Evolutionary conservation across 1,284 basidiomycete species (phyloP), one percentile per base, ranked within the genome.

Genomic region (Ceratobasidium sp.): DNA sequence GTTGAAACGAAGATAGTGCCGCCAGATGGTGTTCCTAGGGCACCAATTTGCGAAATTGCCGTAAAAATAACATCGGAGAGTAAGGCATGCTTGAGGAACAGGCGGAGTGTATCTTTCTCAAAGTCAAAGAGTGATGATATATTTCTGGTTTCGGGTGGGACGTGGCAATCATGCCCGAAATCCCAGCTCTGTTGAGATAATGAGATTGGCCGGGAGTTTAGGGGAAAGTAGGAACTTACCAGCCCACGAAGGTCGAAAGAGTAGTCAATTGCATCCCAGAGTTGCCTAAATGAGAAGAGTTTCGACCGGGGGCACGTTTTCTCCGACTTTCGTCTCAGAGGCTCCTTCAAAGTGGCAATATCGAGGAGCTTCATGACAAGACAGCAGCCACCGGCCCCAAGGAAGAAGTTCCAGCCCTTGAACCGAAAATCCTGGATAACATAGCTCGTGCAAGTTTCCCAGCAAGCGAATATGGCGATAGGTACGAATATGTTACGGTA

Each of bases 221-320:
- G n/a, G 13, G 19, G 29, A 34, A 53, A 53, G 16, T 31, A 54
- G 13, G 31, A 29, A 56, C 51, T 68, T 51, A 68, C 65, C 37
- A 56, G 7, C 11, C 65, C 65, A 16, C 65, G 65, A 29, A 68
- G 65, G 37, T 68, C 65, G 27, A 68, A 53, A 19, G 65, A 68
- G 29, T 68, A 68, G 16, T 68, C 65, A 29, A 68, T 68, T 19
- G 53, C 65, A 43, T 68, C 65, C 53, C 54, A 71, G 37, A 61
- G 27, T 8, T 71, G 68, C 14, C 27, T 46, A 13, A 61, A 43
- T 58, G 68, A 61, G 14, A 61, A 43, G 13, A 71, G 31, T 34
- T 54, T 34, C 24, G 54, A 59, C 24, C 56, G 54, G 5, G 68
- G 49, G 19, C 65, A 68, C 4, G 37, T 34, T 11, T 22, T 31